Percentiles rank a stretch among this genome's conserved stretches.
phyloP scores from a whole-genome alignment of 768 basidiomycete genomes.

The Sporobolomyces pararoseus region DNA sequence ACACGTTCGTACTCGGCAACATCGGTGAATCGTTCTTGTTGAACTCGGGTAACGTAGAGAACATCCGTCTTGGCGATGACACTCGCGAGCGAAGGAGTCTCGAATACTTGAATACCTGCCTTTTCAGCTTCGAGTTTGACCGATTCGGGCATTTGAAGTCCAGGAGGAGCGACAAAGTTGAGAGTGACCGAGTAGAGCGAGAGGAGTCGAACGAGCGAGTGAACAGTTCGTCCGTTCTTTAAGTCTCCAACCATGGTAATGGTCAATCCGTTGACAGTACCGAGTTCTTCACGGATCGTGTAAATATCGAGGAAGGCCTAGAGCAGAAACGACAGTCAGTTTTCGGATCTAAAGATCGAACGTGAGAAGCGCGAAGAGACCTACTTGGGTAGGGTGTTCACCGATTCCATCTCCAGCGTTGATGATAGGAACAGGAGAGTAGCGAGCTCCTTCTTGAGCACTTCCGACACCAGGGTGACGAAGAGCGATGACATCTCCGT shows the following conservation, averaged over 20 bases:
- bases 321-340: not conserved
- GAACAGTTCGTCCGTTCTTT: slow-evolving; percentile 96
- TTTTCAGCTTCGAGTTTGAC: slow-evolving; percentile 79
- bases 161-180: slow-evolving; percentile 88
- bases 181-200: slow-evolving; percentile 87
- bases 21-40: slow-evolving; percentile 83
- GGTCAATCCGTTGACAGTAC: slow-evolving; percentile 92
- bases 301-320: slow-evolving; percentile 57
- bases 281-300: slow-evolving; percentile 94
- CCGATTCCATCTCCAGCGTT: slow-evolving; percentile 97
- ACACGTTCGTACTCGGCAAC: slow-evolving; percentile 82
- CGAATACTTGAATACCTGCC: slow-evolving; percentile 70
- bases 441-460: slow-evolving; percentile 92
- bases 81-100: slow-evolving; percentile 84
- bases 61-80: slow-evolving; percentile 91
- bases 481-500: slow-evolving; percentile 88
- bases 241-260: slow-evolving; percentile 80
- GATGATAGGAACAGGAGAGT: slow-evolving; percentile 87
- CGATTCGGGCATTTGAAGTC: slow-evolving; percentile 79
- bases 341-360: not conserved
- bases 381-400: slow-evolving; percentile 91
- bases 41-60: slow-evolving; percentile 90
- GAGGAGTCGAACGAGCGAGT: slow-evolving; percentile 86
- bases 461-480: slow-evolving; percentile 92
- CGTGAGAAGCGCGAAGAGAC: slow-evolving; percentile 35